phyloP scores from a whole-genome alignment of 768 basidiomycete genomes.

The Hortiboletus flavorubellus region DNA sequence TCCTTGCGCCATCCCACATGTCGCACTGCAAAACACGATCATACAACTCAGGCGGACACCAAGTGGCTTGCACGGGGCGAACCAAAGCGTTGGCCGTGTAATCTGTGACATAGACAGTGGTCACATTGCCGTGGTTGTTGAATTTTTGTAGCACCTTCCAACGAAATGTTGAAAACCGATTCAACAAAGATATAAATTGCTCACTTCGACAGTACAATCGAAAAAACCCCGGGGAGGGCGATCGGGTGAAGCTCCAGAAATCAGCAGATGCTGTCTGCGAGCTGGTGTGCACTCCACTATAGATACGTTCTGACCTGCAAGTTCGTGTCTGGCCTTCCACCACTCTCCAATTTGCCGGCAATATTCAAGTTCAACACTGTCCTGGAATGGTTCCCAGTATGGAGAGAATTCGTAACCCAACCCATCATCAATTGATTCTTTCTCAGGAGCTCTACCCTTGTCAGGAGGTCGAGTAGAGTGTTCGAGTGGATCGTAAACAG shows the following conservation, averaged over 20 bases:
- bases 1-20: slow-evolving; percentile 54
- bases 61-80: slow-evolving; percentile 35
- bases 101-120: slow-evolving; percentile 62
- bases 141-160: slow-evolving; percentile 49
- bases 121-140: slow-evolving; percentile 35
- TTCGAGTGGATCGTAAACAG: slow-evolving; percentile 43
- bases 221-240: slow-evolving; percentile 50
- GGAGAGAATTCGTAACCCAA: slow-evolving; percentile 42
- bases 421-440: slow-evolving; percentile 30
- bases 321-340: slow-evolving; percentile 40
- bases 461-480: slow-evolving; percentile 39
- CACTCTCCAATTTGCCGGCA: slow-evolving; percentile 46
- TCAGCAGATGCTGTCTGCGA: slow-evolving; percentile 42
- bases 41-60: slow-evolving; percentile 46
- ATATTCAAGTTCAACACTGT: slow-evolving; percentile 38
- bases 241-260: slow-evolving; percentile 48
- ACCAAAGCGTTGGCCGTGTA: slow-evolving; percentile 47
- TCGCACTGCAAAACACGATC: slow-evolving; percentile 50
- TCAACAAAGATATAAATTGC: not conserved
- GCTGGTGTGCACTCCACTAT: slow-evolving; percentile 8
- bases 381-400: slow-evolving; percentile 39
- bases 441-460: slow-evolving; percentile 35
- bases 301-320: slow-evolving; percentile 17
- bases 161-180: not conserved
- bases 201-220: slow-evolving; percentile 61